Evolutionary conservation across 2,329 filamentous ascomycete species (phyloP).

Genomic region (Trichoderma guizhouense): DNA sequence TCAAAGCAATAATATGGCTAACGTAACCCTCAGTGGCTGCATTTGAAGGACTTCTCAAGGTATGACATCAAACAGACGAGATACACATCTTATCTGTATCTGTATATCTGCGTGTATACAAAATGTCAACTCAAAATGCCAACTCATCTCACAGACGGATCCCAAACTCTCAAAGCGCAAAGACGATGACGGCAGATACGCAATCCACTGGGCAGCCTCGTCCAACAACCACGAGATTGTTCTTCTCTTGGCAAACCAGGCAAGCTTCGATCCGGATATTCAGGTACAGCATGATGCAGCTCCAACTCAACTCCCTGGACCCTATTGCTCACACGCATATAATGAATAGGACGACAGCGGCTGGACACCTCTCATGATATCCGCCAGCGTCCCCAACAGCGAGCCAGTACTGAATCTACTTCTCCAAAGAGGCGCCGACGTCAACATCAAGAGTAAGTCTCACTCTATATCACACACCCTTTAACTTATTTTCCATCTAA

Average conservation of each 20-base stretch:
- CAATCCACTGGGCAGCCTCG: constrained; percentile 91
- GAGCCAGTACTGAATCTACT: constrained; percentile 67
- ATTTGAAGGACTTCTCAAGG: constrained; percentile 60
- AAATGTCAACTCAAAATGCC: not conserved
- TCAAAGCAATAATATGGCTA: not conserved
- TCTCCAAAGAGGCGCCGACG: constrained; percentile 65
- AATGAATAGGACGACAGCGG: constrained; percentile 64
- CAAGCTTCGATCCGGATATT: constrained; percentile 78
- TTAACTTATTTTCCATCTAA: not conserved
- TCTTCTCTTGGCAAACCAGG: constrained; percentile 64
- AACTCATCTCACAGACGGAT: constrained; percentile 56
- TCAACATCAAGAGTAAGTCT: constrained; percentile 65
- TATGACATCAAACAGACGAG: not conserved
- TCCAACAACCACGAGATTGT: constrained; percentile 76
- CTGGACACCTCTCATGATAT: constrained; percentile 84
- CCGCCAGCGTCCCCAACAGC: constrained; percentile 68
- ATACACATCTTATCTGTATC: not conserved
- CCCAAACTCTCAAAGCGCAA: constrained; percentile 68
- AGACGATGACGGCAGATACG: constrained; percentile 84
- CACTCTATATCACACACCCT: not conserved
- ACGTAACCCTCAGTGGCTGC: constrained; percentile 50
- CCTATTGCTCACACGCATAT: constrained; percentile 28
- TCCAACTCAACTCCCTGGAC: too few species aligned
- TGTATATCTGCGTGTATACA: not conserved
- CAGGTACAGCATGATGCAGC: constrained; percentile 48